Evolutionary conservation across 2,329 filamentous ascomycete species (phyloP).

Genomic region (Botrytis paeoniae): DNA sequence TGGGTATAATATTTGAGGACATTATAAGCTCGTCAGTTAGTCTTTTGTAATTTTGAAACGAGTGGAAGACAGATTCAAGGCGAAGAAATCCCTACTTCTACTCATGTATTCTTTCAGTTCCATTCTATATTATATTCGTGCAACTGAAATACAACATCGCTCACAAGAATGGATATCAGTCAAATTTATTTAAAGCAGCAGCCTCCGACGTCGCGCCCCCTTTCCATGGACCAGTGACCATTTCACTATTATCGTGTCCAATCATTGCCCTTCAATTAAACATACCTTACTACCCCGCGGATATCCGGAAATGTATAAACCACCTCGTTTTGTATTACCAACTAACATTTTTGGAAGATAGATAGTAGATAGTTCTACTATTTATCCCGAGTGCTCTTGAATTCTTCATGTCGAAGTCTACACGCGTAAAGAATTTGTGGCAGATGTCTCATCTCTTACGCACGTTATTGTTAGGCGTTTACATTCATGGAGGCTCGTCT

Average conservation of each 20-base stretch:
- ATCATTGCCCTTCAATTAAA: neutral
- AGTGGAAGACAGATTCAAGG: neutral
- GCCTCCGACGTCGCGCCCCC: neutral
- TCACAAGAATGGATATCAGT: neutral
- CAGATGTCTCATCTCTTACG: neutral
- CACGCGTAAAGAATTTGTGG: neutral
- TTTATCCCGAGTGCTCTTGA: neutral
- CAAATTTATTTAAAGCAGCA: neutral
- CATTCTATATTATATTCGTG: neutral
- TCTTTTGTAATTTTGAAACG: neutral
- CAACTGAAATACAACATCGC: neutral
- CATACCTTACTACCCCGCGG: neutral
- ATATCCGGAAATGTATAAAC: slow-evolving; percentile 2
- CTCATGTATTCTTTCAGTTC: neutral
- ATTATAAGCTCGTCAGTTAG: neutral
- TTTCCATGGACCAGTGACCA: neutral
- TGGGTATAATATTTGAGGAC: neutral
- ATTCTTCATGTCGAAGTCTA: neutral
- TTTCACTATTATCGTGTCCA: neutral
- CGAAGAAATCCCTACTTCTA: neutral
- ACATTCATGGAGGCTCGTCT: neutral
- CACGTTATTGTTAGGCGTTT: neutral
- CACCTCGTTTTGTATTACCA: neutral
- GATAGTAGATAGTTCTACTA: neutral
- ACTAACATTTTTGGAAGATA: neutral